Evolutionary conservation across 2,329 filamentous ascomycete species (phyloP).

Genomic region (Dryadomyces quercus-mongolicae): DNA sequence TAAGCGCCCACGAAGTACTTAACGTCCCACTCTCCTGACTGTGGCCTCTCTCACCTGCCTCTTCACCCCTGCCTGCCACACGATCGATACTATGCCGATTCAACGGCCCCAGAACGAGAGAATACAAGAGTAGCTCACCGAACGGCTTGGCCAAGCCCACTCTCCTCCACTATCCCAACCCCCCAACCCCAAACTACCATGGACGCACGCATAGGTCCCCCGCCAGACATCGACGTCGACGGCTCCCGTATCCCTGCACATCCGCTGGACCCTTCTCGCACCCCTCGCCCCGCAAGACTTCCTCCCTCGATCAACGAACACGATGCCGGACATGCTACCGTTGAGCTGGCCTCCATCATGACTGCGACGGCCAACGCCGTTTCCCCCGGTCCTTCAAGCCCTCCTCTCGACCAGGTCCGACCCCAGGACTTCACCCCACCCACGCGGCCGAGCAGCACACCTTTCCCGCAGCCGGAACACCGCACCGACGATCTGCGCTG

Average conservation of each 20-base stretch:
- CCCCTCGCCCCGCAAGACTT: not conserved
- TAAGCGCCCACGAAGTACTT: not conserved
- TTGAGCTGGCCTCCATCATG: constrained; percentile 32
- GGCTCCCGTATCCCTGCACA: not conserved
- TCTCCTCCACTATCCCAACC: not conserved
- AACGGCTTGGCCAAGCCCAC: not conserved
- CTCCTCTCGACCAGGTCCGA: constrained; percentile 34
- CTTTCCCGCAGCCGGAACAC: constrained; percentile 43
- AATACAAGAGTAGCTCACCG: not conserved
- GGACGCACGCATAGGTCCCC: not conserved
- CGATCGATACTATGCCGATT: not conserved
- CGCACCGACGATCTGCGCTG: constrained; percentile 30
- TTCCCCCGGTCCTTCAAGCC: constrained; percentile 40
- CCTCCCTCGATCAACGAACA: constrained; percentile 15
- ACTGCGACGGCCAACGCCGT: constrained; percentile 40
- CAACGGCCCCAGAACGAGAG: not conserved
- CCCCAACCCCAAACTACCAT: not conserved
- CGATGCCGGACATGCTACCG: constrained; percentile 25
- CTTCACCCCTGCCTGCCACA: not conserved
- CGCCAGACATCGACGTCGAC: not conserved
- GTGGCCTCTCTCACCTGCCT: not conserved
- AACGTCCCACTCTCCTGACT: not conserved
- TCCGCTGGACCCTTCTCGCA: not conserved
- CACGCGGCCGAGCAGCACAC: constrained; percentile 46
- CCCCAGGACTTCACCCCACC: constrained; percentile 35